Conservation (phyloP, 768 basidiomycete species). For the Termitomyces sp. region DNA sequence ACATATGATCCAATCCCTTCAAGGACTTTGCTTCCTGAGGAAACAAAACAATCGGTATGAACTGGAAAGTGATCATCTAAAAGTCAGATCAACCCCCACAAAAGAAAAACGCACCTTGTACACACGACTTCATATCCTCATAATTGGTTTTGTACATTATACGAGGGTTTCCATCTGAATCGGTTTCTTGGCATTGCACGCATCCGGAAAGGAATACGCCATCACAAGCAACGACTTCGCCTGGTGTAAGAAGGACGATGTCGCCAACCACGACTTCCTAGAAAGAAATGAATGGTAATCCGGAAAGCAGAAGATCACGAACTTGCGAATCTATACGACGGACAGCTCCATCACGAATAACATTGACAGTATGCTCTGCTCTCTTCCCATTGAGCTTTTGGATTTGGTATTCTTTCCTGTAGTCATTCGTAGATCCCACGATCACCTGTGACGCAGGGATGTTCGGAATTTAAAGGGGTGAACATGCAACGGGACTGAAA, state of each 20-base stretch:
- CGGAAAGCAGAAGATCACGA: constrained; percentile 9
- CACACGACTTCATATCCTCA: constrained; percentile 42
- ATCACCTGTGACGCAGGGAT: constrained; percentile 45
- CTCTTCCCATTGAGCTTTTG: constrained; percentile 88
- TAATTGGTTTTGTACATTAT: constrained; percentile 81
- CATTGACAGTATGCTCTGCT: constrained; percentile 87
- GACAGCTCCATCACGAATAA: constrained; percentile 67
- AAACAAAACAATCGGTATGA: constrained; percentile 87
- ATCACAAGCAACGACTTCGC: constrained; percentile 95
- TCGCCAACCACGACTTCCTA: constrained; percentile 94
- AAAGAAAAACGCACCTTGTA: neutral
- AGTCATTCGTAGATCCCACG: constrained; percentile 92
- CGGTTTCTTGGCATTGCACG: constrained; percentile 93
- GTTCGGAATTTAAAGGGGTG: neutral
- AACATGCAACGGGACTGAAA: neutral
- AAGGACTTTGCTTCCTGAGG: constrained; percentile 88
- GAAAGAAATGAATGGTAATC: constrained; percentile 24
- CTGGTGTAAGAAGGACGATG: constrained; percentile 88
- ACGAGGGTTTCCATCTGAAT: constrained; percentile 95
- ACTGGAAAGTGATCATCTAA: constrained; percentile 23
- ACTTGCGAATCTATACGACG: constrained; percentile 79
- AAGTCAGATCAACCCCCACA: no score
- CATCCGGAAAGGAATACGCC: constrained; percentile 91
- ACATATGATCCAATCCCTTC: constrained; percentile 95
- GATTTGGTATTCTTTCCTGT: constrained; percentile 98